Conservation (phyloP, 805 yeast genomes). For the Barnettozyma sucrosica region DNA sequence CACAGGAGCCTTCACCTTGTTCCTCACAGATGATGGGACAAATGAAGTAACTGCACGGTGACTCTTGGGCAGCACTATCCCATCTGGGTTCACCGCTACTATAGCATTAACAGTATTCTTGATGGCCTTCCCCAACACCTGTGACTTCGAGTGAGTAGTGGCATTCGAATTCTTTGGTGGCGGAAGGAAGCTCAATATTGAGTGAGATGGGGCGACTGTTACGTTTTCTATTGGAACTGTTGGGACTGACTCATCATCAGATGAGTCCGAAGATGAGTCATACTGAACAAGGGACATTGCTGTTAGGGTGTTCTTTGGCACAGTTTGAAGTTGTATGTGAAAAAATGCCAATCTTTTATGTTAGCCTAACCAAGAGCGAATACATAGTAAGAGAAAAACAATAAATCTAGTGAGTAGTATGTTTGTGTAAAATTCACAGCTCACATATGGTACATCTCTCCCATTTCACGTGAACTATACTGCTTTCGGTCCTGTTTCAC, state of each 20-base stretch:
- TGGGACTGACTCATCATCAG: constrained; percentile 3
- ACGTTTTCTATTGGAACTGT: constrained; percentile 17
- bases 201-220: constrained; percentile 1
- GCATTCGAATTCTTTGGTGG: constrained; percentile 17
- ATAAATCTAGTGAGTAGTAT: too few species aligned
- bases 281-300: constrained; percentile 11
- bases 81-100: constrained; percentile 16
- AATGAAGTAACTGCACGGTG: constrained; percentile 17
- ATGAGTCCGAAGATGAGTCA: constrained; percentile 9
- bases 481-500: too few species aligned
- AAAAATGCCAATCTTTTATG: too few species aligned
- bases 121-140: constrained; percentile 16
- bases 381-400: too few species aligned
- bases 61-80: constrained; percentile 14
- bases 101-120: constrained; percentile 12
- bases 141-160: constrained; percentile 7
- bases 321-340: too few species aligned
- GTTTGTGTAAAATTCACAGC: too few species aligned
- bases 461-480: too few species aligned
- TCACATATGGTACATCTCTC: too few species aligned
- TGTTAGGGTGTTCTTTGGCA: too few species aligned
- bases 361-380: too few species aligned
- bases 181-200: constrained; percentile 23
- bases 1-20: constrained; percentile 4
- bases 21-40: constrained; percentile 19